phyloP scores from a whole-genome alignment of 768 basidiomycete genomes.

The Sistotremastrum suecicum region DNA sequence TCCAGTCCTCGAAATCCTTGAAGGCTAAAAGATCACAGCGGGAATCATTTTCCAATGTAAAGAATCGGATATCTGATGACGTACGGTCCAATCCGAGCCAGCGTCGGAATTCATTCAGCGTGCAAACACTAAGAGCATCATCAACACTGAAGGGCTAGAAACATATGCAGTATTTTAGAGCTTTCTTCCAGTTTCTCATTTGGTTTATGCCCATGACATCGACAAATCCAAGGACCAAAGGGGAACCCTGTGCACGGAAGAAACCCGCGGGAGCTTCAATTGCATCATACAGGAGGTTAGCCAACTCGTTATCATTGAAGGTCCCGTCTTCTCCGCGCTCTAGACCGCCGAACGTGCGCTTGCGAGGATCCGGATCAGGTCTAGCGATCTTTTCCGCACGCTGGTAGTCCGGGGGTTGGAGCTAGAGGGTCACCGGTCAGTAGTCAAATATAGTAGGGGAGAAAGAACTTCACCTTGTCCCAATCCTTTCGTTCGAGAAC shows the following conservation, averaged over 20 bases:
- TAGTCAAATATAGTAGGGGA: neutral
- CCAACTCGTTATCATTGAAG: conserved; percentile 52
- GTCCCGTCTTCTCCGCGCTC: conserved; percentile 35
- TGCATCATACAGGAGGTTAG: conserved; percentile 45
- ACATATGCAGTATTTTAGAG: too few species aligned
- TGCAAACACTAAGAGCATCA: conserved; percentile 7
- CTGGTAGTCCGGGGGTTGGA: conserved; percentile 21
- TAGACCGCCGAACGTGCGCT: conserved; percentile 43
- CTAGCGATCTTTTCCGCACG: neutral
- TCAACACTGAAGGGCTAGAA: too few species aligned
- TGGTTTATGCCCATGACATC: conserved; percentile 61
- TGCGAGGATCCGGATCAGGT: conserved; percentile 19
- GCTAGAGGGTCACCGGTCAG: neutral
- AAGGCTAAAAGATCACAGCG: too few species aligned
- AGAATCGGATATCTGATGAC: too few species aligned
- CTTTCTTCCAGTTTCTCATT: conserved; percentile 36
- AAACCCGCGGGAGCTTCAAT: conserved; percentile 46
- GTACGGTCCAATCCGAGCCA: conserved; percentile 9
- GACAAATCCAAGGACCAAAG: conserved; percentile 46
- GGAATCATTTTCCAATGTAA: too few species aligned
- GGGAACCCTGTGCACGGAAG: conserved; percentile 57
- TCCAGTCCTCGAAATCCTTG: conserved; percentile 16
- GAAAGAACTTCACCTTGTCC: conserved; percentile 18
- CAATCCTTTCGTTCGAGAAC: conserved; percentile 29
- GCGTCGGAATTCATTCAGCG: conserved; percentile 18